phyloP scores from a whole-genome alignment of 1,284 basidiomycete species.

The Ustilago hordei region DNA sequence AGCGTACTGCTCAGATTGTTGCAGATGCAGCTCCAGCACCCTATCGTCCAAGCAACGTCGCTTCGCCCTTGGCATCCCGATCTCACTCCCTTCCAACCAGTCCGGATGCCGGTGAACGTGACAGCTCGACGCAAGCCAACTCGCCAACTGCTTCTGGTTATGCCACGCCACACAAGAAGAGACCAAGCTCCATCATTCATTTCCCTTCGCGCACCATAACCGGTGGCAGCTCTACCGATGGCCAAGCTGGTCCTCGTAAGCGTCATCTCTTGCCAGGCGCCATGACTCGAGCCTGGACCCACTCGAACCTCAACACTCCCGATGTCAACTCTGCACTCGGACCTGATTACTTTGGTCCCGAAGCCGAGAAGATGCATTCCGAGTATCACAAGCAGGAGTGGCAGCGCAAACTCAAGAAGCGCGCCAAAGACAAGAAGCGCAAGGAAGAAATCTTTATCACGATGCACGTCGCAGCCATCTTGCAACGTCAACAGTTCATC shows the following conservation, averaged over 20 bases:
- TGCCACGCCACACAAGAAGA: slow-evolving; percentile 48
- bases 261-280: slow-evolving; percentile 30
- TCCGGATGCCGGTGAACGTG: slow-evolving; percentile 29
- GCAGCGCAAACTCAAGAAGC: slow-evolving; percentile 66
- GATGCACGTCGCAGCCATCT: slow-evolving; percentile 86
- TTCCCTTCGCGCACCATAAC: slow-evolving; percentile 46
- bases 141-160: slow-evolving; percentile 37
- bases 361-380: slow-evolving; percentile 45
- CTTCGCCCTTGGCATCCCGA: slow-evolving; percentile 41
- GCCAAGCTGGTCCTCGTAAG: slow-evolving; percentile 14
- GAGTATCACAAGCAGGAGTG: slow-evolving; percentile 59
- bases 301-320: slow-evolving; percentile 58
- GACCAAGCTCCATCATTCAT: slow-evolving; percentile 47
- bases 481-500: slow-evolving; percentile 88
- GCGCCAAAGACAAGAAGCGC: slow-evolving; percentile 63
- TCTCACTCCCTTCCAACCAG: slow-evolving; percentile 46
- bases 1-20: slow-evolving; percentile 66
- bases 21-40: slow-evolving; percentile 62
- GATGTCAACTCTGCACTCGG: slow-evolving; percentile 40
- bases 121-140: slow-evolving; percentile 46
- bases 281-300: slow-evolving; percentile 47
- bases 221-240: slow-evolving; percentile 40
- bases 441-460: slow-evolving; percentile 75
- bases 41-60: slow-evolving; percentile 39
- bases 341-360: slow-evolving; percentile 61